phyloP scores from a whole-genome alignment of 176 grass and related monocot genomes.

The Phyllostachys edulis region DNA sequence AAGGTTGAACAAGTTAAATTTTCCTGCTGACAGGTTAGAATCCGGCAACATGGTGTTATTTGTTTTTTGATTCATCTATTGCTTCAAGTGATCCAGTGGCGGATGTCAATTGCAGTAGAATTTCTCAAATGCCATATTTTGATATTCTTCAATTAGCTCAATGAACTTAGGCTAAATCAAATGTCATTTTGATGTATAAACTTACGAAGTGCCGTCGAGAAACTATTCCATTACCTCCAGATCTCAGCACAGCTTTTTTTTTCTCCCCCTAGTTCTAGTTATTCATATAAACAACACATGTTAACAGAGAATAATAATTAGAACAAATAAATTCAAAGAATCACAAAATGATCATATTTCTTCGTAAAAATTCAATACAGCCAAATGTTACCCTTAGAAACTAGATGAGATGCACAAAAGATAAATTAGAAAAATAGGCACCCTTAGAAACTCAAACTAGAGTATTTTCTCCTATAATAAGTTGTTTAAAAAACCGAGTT shows the following conservation, averaged over 20 bases:
- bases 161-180: background rate
- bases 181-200: background rate
- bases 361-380: background rate
- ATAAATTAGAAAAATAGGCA: background rate
- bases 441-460: background rate
- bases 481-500: background rate
- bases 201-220: background rate
- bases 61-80: background rate
- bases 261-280: background rate
- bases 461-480: background rate
- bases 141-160: background rate
- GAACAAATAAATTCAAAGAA: background rate
- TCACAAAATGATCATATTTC: background rate
- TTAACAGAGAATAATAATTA: background rate
- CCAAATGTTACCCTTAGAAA: background rate
- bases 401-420: background rate
- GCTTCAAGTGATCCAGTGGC: background rate
- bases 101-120: background rate
- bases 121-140: background rate
- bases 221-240: background rate
- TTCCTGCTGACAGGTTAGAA: background rate
- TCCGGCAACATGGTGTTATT: background rate
- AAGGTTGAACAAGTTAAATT: background rate
- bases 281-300: background rate
- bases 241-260: background rate